Evolutionary conservation across 208 protist species (phyloP), one percentile per base, ranked within the genome.

Genomic region (Crithidia sp.): DNA sequence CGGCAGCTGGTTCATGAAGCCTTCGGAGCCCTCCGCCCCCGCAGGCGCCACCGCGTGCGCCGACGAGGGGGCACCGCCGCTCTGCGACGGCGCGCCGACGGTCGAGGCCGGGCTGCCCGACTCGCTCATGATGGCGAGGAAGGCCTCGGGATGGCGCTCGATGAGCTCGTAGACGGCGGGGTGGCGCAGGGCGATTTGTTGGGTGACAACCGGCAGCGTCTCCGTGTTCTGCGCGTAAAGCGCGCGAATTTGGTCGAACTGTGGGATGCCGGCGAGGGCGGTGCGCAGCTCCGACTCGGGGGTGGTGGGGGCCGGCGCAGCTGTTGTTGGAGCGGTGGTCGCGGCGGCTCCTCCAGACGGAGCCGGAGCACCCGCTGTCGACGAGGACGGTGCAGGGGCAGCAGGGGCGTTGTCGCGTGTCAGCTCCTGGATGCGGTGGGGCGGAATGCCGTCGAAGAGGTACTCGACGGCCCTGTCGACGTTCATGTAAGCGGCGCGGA

Each of bases 401-500:
- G 61, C 50, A n/a, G 66, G 47, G 13, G 76, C 39, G 55, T 4
- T 50, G 39, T 64, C n/a, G 19, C 64, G 47, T 36, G 60, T 68
- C 6, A 90, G 50, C 60, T 94, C 81, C 44, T 71, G 53, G 52
- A 91, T 37, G 16, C 82, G 66, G 74, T 66, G 60, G 2, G 76
- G 41, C 16, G 92, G 92, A 65, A 96, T 96, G 59, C 90, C 90
- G 40, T 84, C 86, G 76, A 78, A 92, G 14, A 96, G 86, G 80
- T 94, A 96, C 79, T 95, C 90, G 19, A 96, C 90, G 7, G 92
- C 92, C 47, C 92, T 88, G 47, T 96, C 88, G 41, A 84, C 76
- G 71, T 96, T 95, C 86, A 95, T 91, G 74, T 85, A 95, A 41
- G 92, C 92, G 17, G 92, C 90, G 37, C 88, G 86, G 44, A 96